Evolutionary conservation across 2,329 filamentous ascomycete species (phyloP).

Genomic region (Arthrobotrys sinensis): DNA sequence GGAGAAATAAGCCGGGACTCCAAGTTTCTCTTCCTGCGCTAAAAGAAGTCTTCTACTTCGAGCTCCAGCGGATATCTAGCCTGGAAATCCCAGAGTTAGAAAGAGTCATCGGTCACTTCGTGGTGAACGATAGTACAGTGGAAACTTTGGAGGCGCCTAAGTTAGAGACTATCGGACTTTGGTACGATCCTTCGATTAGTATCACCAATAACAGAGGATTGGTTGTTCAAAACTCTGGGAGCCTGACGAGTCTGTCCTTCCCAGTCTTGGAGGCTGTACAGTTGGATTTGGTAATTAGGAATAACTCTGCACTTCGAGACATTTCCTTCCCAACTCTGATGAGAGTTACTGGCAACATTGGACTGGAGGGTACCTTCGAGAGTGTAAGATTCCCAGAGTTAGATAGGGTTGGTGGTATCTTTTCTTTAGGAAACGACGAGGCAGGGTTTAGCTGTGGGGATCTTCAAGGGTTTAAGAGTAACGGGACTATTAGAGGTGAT

Average conservation of each 20-base stretch:
- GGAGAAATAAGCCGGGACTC: constrained; percentile 37
- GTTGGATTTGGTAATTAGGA: constrained; percentile 40
- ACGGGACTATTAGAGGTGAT: constrained; percentile 29
- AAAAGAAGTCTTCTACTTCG: constrained; percentile 43
- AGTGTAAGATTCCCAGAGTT: constrained; percentile 36
- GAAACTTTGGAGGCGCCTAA: constrained; percentile 25
- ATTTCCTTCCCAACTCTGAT: constrained; percentile 28
- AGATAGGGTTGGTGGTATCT: constrained; percentile 38
- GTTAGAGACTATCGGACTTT: constrained; percentile 29
- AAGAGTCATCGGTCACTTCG: constrained; percentile 34
- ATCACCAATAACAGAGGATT: constrained; percentile 45
- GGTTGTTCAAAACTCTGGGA: constrained; percentile 24
- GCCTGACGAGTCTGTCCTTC: constrained; percentile 27
- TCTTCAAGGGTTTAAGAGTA: constrained; percentile 28
- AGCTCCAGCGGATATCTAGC: constrained; percentile 21
- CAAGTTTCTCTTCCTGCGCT: constrained; percentile 44
- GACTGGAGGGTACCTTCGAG: constrained; percentile 29
- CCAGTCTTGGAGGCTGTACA: constrained; percentile 38
- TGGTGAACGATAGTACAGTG: constrained; percentile 43
- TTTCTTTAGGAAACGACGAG: constrained; percentile 26
- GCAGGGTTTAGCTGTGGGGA: constrained; percentile 18
- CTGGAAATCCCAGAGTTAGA: constrained; percentile 37
- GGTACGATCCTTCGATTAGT: constrained; percentile 22
- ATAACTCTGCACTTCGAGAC: constrained; percentile 28
- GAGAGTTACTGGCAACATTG: constrained; percentile 31